Base-by-base conservation (phyloP, 2,329 filamentous ascomycete species). In the Fusarium pininemorale region DNA sequence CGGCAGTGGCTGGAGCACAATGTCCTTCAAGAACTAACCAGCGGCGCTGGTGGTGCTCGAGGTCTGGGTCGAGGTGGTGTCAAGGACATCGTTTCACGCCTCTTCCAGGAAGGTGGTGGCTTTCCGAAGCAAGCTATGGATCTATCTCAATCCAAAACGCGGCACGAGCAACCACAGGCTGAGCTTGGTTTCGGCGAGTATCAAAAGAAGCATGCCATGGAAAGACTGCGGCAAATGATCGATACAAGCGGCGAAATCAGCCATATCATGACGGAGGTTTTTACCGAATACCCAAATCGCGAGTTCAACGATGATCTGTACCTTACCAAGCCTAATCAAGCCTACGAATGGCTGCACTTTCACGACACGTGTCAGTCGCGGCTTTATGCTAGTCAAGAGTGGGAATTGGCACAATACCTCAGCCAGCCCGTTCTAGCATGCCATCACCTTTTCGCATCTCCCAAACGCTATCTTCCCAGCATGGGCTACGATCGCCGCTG, bases 311-410 rank as follows among this genome's bases (percentile, higher is more conserved):
- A 99, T 81, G 96, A 99, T 82, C 93, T 92, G 2, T 92, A 94
- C 75, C 90, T 99, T 38, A 93, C 92, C 39, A 99, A 99, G 80
- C 97, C 97, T 0, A 91, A 92, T 74, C 85, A 89, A 81, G 94
- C 94, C 2, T 97, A 98, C 81, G 96, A 98, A 79, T 99, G 96
- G 96, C 89, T 99, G 63, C 88, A 97, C 81, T 98, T 99, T 82
- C 94, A 98, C 82, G 96, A 98, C 78, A 86, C 87, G 1, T 91
- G 97, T 72, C 94, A 94, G 30, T 91, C 92, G 2, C 90, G 92
- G 44, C 88, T 98, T 3, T 97, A 92, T 80, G 85, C 90, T n/a
- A 91, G 90, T 67, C 96, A 98, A 81, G 95, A 97, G 63, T 99
- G 96, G 93, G 96, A 99, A 82, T 85, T 99, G 22, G 90, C 89